Evolutionary conservation across 345 rosid genomes (phyloP), one percentile per base, ranked within the genome.

Genomic region (Odontarrhena argentea): DNA sequence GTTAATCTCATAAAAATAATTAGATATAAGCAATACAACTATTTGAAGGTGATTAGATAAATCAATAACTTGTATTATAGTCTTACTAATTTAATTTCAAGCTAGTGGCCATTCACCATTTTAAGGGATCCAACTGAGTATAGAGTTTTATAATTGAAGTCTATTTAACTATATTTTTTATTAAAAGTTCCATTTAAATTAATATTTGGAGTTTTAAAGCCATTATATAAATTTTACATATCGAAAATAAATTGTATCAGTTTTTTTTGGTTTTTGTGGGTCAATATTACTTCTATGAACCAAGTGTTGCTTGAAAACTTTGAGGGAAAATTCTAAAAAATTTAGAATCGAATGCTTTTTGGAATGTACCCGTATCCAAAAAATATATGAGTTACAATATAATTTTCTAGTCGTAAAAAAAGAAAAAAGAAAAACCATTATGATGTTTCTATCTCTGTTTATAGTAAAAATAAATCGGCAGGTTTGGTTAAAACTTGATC

Each of bases 31-130:
- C 66, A 57, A 57, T 24, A 50, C n/a, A 65, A 34, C 41, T 65
- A 59, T 52, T 58, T 51, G 71, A 65, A 65, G 55, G 76, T 73
- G 76, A 73, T 65, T 73, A 73, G 71, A 73, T 65, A n/a, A 25
- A 25, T 73, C 76, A 73, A 59, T 73, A 73, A 26, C 67, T 50
- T 38, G 8, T 42, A 63, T 9, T 63, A 41, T 55, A 56, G 22
- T 64, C 24, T 36, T 57, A 48, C 24, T 50, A 15, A 57, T 11
- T 1, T 40, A 38, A 22, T 63, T 65, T 5, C 7, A 56, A 42
- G 40, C 32, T 73, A 73, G 55, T 73, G 76, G 61, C 67, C 71
- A 66, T 65, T 65, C 55, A 73, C 56, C 71, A 36, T 58, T 50
- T n/a, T 48, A 58, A 58, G 13, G 43, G 67, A 43, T 65, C 67